phyloP scores from a whole-genome alignment of 306 rosid species.

The Lathyrus oleraceus region DNA sequence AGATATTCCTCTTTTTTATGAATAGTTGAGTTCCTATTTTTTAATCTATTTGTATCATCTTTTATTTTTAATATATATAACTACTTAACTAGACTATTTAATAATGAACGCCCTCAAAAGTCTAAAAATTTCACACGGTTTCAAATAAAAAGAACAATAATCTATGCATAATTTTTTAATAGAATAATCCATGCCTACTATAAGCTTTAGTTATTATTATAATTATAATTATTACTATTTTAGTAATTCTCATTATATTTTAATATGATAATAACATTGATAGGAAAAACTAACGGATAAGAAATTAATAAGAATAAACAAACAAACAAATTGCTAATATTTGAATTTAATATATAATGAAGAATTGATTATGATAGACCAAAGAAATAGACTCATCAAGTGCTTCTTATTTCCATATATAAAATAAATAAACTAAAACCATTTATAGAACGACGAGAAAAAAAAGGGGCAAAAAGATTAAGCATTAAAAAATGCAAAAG shows the following conservation, averaged over 20 bases:
- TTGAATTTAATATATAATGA: constrained; percentile 1
- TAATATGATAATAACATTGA: not conserved
- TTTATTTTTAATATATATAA: no score
- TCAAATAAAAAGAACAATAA: not conserved
- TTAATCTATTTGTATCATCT: no score
- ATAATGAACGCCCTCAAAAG: not conserved
- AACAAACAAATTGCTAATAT: constrained; percentile 15
- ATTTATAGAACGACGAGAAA: not conserved
- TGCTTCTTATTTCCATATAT: not conserved
- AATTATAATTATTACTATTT: no score
- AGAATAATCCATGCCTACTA: no score
- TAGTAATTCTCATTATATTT: not conserved
- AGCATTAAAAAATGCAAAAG: not conserved
- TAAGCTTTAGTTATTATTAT: not conserved
- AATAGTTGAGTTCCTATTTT: no score
- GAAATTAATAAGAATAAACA: not conserved
- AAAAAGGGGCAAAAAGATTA: not conserved
- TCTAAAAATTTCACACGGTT: not conserved
- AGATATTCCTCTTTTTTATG: no score
- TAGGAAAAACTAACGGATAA: not conserved
- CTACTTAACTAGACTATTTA: no score
- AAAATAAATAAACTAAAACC: not conserved
- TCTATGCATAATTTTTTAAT: no score
- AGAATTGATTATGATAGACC: not conserved
- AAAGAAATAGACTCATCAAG: not conserved